Evolutionary conservation across 768 basidiomycete species (phyloP).

Genomic region (Fomitopsis pulvina): DNA sequence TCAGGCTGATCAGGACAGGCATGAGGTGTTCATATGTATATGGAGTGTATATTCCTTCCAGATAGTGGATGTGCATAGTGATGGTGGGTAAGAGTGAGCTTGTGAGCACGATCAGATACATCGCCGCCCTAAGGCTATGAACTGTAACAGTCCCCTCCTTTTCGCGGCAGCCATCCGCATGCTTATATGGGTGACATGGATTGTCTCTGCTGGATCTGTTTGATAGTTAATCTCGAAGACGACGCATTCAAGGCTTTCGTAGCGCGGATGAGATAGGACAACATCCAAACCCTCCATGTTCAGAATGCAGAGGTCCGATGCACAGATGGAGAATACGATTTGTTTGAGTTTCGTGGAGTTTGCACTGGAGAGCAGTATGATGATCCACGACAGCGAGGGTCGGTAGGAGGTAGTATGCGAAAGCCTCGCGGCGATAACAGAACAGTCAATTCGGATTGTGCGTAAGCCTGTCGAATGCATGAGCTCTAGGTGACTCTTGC

Average conservation of each 20-base stretch:
- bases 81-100: too few species aligned
- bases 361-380: slow-evolving; percentile 13
- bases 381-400: slow-evolving; percentile 19
- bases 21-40: too few species aligned
- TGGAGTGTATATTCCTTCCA: too few species aligned
- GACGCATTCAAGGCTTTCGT: slow-evolving; percentile 4
- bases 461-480: slow-evolving; percentile 8
- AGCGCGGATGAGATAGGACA: slow-evolving; percentile 12
- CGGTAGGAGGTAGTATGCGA: slow-evolving; percentile 2
- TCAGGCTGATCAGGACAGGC: too few species aligned
- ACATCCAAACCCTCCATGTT: slow-evolving; percentile 18
- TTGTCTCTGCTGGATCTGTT: background rate
- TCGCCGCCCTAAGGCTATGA: background rate
- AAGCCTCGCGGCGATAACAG: slow-evolving; percentile 3
- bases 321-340: slow-evolving; percentile 9
- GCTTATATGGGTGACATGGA: background rate
- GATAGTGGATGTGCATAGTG: too few species aligned
- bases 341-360: slow-evolving; percentile 5
- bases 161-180: background rate
- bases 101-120: too few species aligned
- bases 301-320: slow-evolving; percentile 6
- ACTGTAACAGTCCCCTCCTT: background rate
- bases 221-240: slow-evolving; percentile 9
- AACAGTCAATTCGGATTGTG: slow-evolving; percentile 11
- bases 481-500: slow-evolving; percentile 7